Evolutionary conservation across 306 rosid genomes (phyloP).

Genomic region (Begonia loranthoides): DNA sequence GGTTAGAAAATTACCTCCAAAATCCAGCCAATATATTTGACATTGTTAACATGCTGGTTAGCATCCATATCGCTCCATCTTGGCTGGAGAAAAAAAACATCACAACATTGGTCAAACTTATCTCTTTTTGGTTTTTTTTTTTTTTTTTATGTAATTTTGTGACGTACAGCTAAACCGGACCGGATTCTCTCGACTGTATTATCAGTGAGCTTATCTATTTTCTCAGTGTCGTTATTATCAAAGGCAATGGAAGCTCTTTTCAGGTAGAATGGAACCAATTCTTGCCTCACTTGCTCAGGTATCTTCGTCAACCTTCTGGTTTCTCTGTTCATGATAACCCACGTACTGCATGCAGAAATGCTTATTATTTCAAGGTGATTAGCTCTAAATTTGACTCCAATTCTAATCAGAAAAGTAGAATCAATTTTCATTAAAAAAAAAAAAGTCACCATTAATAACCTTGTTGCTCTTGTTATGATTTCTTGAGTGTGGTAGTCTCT

Average conservation of each 20-base stretch:
- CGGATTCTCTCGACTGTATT: conserved; percentile 44
- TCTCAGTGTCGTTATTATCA: conserved; percentile 41
- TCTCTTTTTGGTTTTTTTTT: no score
- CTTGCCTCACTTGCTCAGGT: conserved; percentile 65
- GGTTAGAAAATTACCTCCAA: conserved; percentile 44
- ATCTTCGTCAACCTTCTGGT: conserved; percentile 73
- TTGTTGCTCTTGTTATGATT: conserved; percentile 73
- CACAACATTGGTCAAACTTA: no score
- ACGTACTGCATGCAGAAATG: conserved; percentile 34
- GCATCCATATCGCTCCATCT: conserved; percentile 99
- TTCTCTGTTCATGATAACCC: conserved; percentile 94
- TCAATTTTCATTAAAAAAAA: no score
- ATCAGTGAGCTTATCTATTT: conserved; percentile 64
- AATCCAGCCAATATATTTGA: conserved; percentile 93
- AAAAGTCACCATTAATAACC: conserved; percentile 16
- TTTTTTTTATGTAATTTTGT: background rate
- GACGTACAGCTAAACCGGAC: conserved; percentile 78
- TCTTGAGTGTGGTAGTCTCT: conserved; percentile 57
- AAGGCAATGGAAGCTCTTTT: conserved; percentile 35
- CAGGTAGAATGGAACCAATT: conserved; percentile 61
- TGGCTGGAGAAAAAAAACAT: conserved; percentile 30
- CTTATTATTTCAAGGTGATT: no score
- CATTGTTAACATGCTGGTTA: conserved; percentile 93
- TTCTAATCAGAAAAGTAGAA: no score
- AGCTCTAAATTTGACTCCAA: no score